Evolutionary conservation across 106 monocot genomes (phyloP), one percentile per base, ranked within the genome.

Genomic region (Phalaenopsis aphrodite): DNA sequence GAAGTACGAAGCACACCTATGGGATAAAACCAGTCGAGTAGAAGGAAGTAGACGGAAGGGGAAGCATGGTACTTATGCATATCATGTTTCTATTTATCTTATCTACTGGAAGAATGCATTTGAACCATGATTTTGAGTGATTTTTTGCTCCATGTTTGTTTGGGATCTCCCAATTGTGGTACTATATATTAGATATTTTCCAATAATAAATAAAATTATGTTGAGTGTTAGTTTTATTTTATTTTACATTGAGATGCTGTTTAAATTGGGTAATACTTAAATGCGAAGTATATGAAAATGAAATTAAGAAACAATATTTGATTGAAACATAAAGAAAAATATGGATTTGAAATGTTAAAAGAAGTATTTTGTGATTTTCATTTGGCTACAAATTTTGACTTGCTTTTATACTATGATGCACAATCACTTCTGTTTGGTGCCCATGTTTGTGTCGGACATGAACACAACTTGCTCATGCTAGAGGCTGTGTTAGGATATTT

Each of bases 1-100:
- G n/a, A 91, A 91, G 68, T 91, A 77, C 55, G 91, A 91, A 81
- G 91, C 91, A 24, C 91, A 91, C 78, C 78, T 89, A n/a, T 89
- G 91, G 91, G 91, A 91, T 68, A 91, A 89, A 55, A 84, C 84
- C 12, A 81, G 87, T 78, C 79, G 77, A 77, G 80, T 87, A 43
- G 89, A 87, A 85, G 91, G 91, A 23, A 78, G 91, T 73, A 89
- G 87, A 57, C 76, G 91, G 18, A 91, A 91, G 68, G 91, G 91
- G 4, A 89, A 84, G 52, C 91, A 91, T 75, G 88, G 91, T 91
- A 85, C 79, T 76, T 48, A 5, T 21, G 18, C 74, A 74, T n/a
- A 3, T 74, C 74, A 42, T 42, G 43, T 74, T 18, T 74, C n/a
- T 42, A 0, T 38, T 67, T 71, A 71, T 7, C 39, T 43, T 43